Percentiles rank a stretch among this genome's conserved stretches.
phyloP scores from a whole-genome alignment of 805 yeast genomes.

The Sugiyamaella lignohabitans region DNA sequence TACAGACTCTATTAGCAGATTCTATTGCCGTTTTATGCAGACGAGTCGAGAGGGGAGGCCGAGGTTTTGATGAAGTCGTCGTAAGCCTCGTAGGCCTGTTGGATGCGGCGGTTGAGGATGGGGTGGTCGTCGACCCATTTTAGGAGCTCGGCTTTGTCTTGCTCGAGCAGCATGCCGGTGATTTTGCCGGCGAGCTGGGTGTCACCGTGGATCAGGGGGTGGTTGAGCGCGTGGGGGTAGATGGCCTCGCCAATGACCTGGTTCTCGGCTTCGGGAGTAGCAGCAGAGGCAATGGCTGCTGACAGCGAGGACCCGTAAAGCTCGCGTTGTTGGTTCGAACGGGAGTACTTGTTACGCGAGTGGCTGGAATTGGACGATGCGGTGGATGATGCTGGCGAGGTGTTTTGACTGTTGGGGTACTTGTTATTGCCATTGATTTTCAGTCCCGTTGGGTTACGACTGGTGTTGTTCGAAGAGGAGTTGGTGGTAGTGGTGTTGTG shows the following conservation, averaged over 20 bases:
- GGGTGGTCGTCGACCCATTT: constrained; percentile 80
- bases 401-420: constrained; percentile 3
- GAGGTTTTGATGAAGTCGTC: constrained; percentile 55
- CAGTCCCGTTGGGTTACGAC: constrained; percentile 4
- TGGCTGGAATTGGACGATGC: neutral
- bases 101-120: constrained; percentile 74
- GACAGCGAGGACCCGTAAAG: constrained; percentile 33
- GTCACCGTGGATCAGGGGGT: constrained; percentile 70
- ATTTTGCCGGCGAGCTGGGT: constrained; percentile 85
- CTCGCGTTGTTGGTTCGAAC: constrained; percentile 8
- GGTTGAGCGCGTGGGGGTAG: constrained; percentile 75
- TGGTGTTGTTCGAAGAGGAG: neutral
- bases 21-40: too few relatives aligned
- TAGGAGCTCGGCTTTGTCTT: constrained; percentile 78
- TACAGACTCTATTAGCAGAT: too few relatives aligned
- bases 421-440: constrained; percentile 3
- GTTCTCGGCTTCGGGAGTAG: constrained; percentile 38
- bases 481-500: too few relatives aligned
- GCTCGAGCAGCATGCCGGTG: constrained; percentile 90
- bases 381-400: neutral
- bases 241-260: constrained; percentile 74
- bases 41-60: too few relatives aligned
- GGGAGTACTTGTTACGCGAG: neutral
- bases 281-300: constrained; percentile 35
- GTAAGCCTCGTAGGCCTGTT: constrained; percentile 86